Base-by-base conservation (phyloP, 1,139 yeast species). In the Debaryomycetaceae sp. region DNA sequence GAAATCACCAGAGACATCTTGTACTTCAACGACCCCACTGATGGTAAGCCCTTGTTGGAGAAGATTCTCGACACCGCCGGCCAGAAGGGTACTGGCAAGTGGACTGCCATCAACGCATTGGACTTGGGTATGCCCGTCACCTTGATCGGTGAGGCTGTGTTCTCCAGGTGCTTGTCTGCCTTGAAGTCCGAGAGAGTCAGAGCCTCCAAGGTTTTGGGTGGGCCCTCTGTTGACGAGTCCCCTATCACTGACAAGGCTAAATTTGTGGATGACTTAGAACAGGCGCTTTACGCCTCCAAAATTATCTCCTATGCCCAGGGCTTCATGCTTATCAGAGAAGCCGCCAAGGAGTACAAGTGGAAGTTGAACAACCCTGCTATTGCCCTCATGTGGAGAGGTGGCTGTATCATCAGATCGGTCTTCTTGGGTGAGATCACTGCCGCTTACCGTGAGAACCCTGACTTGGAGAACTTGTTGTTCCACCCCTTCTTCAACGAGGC, bases 351-450 rank as follows among this genome's bases (percentile, higher is more conserved):
- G 65, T 91, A 86, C 76, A 81, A 81, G 56, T 91, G 98, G 98
- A 80, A 85, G 64, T 76, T 91, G 64, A 91, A 91, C 83, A 84
- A 85, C 78, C 96, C 97, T 48, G 91, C 95, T 43, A 91, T 91
- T 54, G 98, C 97, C 49, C 78, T 91, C 58, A 91, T 91, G 98
- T 91, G 98, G 98, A 83, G 98, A 78, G 98, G 98, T 73, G 98
- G 98, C 50, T 91, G 98, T 78, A 91, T 91, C 65, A 91, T 91
- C 69, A 85, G 97, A 76, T 91, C 98, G 36, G 96, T 89, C 47
- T 91, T 91, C 83, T 76, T 91, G 58, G 96, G 80, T 57, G 97
- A 91, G 66, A 91, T 91, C 68, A 91, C 98, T 51, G 63, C 85
- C 61, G 98, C 98, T 46, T 91, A 82, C 83, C 84, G 89, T 70